phyloP scores from a whole-genome alignment of 1,284 basidiomycete species.

The Apiotrichum veenhuisii region DNA sequence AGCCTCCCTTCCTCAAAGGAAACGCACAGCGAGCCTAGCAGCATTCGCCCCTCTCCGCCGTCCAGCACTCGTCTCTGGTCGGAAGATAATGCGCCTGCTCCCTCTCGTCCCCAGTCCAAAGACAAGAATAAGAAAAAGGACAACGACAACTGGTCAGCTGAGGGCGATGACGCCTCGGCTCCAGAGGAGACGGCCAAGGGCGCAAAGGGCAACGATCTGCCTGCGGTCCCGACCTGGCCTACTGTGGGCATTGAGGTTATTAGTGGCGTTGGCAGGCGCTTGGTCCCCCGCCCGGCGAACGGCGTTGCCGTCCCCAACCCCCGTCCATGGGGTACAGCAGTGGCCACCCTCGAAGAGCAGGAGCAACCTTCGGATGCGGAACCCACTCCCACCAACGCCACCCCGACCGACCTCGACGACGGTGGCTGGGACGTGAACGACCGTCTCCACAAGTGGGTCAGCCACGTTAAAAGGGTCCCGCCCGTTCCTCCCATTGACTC shows the following conservation, averaged over 20 bases:
- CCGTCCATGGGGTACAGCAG: constrained; percentile 2
- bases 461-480: not conserved
- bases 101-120: not conserved
- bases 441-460: constrained; percentile 8
- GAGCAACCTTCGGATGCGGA: not conserved
- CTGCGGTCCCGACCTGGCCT: not conserved
- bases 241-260: not conserved
- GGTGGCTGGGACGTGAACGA: not conserved
- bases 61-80: not conserved
- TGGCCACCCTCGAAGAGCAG: not conserved
- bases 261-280: no score
- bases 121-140: not conserved
- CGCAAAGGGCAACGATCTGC: no score
- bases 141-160: not conserved
- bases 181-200: not conserved
- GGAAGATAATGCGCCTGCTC: not conserved
- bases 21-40: not conserved
- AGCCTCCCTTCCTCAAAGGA: not conserved
- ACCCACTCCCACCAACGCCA: not conserved
- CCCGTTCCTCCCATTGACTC: not conserved
- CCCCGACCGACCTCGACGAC: not conserved
- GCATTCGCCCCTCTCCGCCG: not conserved
- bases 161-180: not conserved
- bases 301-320: constrained; percentile 1
- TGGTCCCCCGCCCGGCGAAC: not conserved